Percentiles rank a stretch among this genome's conserved stretches.
Conservation (phyloP, 805 yeast genomes). For the Hanseniaspora taiwanica region DNA sequence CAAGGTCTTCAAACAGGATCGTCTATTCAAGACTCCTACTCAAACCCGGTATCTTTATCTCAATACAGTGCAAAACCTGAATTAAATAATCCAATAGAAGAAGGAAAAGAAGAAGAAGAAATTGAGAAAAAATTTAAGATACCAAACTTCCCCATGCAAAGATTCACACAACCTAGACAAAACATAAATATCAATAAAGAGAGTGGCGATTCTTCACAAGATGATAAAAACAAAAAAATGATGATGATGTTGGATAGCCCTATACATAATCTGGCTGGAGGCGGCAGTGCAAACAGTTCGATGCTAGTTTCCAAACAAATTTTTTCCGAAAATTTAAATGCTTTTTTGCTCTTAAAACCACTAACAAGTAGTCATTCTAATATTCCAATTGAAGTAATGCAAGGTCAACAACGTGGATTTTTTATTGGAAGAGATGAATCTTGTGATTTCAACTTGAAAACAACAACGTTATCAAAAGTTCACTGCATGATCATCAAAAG, state of each 20-base stretch:
- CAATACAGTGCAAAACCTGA: background rate
- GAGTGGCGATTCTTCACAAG: too few species aligned
- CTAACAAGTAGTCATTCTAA: too few species aligned
- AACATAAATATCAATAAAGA: slow-evolving; percentile 2
- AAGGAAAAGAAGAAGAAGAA: background rate
- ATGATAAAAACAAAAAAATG: too few species aligned
- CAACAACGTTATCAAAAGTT: slow-evolving; percentile 67
- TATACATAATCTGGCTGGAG: too few species aligned
- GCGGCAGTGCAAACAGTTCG: background rate
- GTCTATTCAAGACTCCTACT: background rate
- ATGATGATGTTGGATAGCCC: too few species aligned
- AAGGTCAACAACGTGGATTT: slow-evolving; percentile 46
- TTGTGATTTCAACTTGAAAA: slow-evolving; percentile 49
- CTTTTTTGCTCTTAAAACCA: too few species aligned
- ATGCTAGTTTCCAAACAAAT: background rate
- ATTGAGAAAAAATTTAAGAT: slow-evolving; percentile 13
- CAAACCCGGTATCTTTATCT: slow-evolving; percentile 2
- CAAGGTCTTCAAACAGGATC: slow-evolving; percentile 8
- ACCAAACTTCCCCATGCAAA: slow-evolving; percentile 11
- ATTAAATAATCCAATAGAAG: background rate
- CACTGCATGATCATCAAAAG: slow-evolving; percentile 62
- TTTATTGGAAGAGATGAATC: slow-evolving; percentile 61
- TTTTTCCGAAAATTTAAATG: too few species aligned
- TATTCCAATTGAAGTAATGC: slow-evolving; percentile 50
- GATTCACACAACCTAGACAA: slow-evolving; percentile 7